Percentiles rank a stretch among this genome's conserved stretches.
These are phyloP conservation scores for Metschnikowia arizonensis DNA, from an alignment of 805 yeast species.

Conservation along the genomic window DNA sequence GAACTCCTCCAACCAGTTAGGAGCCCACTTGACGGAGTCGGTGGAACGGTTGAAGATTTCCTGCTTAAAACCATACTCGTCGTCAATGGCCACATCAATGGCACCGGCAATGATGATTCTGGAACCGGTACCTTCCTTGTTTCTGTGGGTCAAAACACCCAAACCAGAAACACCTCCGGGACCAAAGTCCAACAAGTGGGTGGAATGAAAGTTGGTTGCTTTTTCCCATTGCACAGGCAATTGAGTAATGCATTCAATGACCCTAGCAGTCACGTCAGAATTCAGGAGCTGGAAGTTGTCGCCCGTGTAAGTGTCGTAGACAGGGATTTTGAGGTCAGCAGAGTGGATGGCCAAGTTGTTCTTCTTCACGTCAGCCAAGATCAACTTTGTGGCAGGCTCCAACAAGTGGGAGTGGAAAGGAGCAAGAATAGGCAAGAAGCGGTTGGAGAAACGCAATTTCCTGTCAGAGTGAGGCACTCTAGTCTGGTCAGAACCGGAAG, in stretches of 20 bases:
- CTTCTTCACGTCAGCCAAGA: constrained; percentile 54
- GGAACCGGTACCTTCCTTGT: constrained; percentile 97
- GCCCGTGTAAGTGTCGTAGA: constrained; percentile 86
- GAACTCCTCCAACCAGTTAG: constrained; percentile 86
- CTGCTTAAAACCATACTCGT: constrained; percentile 93
- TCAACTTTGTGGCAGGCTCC: constrained; percentile 62
- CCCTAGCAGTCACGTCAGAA: constrained; percentile 56
- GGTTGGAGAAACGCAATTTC: constrained; percentile 86
- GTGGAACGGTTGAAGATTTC: constrained; percentile 77
- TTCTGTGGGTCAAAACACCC: constrained; percentile 93
- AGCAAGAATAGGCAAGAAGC: constrained; percentile 91
- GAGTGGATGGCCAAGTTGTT: constrained; percentile 55
- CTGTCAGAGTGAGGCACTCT: constrained; percentile 92
- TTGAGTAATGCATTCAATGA: constrained; percentile 78
- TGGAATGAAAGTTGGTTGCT: constrained; percentile 75
- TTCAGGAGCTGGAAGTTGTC: constrained; percentile 55
- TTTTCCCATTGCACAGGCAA: constrained; percentile 93
- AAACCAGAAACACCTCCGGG: constrained; percentile 98
- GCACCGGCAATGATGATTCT: constrained; percentile 93
- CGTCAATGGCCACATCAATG: constrained; percentile 61
- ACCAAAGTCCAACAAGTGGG: constrained; percentile 94
- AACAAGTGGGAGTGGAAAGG: constrained; percentile 95
- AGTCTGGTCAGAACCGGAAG: constrained; percentile 90
- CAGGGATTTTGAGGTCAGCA: constrained; percentile 70
- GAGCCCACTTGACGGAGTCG: constrained; percentile 69